These are phyloP conservation scores for Termitomyces bulborhizus DNA, from an alignment of 768 basidiomycete genomes.

Conservation along the genomic window DNA sequence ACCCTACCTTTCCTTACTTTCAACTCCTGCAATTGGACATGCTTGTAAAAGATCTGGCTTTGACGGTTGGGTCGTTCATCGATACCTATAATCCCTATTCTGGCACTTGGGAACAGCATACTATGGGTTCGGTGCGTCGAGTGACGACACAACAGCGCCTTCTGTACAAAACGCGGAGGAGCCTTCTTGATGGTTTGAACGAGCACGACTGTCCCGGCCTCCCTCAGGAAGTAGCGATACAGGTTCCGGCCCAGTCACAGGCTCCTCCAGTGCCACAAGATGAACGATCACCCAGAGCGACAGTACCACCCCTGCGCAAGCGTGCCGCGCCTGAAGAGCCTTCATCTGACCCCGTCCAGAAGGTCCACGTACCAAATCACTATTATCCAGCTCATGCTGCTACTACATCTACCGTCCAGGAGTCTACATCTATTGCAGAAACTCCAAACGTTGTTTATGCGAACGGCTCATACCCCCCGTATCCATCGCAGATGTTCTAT, in stretches of 20 bases:
- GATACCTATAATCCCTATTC: conserved; percentile 52
- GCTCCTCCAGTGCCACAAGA: not conserved
- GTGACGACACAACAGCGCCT: conserved; percentile 57
- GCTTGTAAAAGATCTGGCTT: conserved; percentile 49
- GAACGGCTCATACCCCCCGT: not conserved
- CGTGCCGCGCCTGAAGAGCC: conserved; percentile 17
- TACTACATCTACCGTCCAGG: not conserved
- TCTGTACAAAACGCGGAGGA: conserved; percentile 54
- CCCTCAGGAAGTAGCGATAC: conserved; percentile 47
- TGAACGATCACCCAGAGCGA: not conserved
- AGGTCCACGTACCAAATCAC: conserved; percentile 24
- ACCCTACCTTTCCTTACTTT: conserved; percentile 62
- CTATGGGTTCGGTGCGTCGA: conserved; percentile 49
- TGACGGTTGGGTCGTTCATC: conserved; percentile 46
- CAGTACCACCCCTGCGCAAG: conserved; percentile 12
- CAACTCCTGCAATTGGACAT: conserved; percentile 47
- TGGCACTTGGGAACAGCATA: conserved; percentile 64
- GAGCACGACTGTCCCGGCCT: conserved; percentile 56
- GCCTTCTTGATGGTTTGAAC: conserved; percentile 47
- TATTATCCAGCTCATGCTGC: conserved; percentile 24
- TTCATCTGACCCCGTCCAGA: conserved; percentile 10
- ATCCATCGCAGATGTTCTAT: conserved; percentile 3
- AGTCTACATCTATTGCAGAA: not conserved
- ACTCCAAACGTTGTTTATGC: not conserved
- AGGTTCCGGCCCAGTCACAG: conserved; percentile 17